These are phyloP conservation scores for Dioscorea alata DNA, from an alignment of 106 monocot species.

Conservation along the genomic window DNA sequence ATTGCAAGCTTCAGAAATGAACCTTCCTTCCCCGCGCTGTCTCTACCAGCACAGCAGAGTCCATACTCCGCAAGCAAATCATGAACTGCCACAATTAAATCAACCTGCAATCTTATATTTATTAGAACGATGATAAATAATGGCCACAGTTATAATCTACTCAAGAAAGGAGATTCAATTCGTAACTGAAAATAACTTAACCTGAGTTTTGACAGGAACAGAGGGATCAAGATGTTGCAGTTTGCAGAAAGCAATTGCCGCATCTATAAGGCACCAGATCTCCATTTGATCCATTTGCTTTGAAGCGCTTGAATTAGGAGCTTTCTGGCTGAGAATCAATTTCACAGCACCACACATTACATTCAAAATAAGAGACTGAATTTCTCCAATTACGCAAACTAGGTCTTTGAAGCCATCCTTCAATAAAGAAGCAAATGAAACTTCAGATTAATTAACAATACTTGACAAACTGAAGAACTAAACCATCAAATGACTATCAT, in stretches of 20 bases:
- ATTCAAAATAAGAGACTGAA: constrained; percentile 64
- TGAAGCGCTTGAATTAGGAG: constrained; percentile 17
- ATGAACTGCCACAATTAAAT: constrained; percentile 81
- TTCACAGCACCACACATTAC: constrained; percentile 52
- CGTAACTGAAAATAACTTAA: constrained; percentile 11
- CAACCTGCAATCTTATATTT: constrained; percentile 42
- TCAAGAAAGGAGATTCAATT: not conserved
- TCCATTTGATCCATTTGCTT: constrained; percentile 54
- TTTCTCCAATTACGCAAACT: constrained; percentile 44
- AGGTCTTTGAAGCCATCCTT: constrained; percentile 35
- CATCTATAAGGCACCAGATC: constrained; percentile 65
- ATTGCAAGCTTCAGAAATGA: constrained; percentile 92
- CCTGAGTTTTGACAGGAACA: constrained; percentile 73
- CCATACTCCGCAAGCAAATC: constrained; percentile 97
- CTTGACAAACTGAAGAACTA: not conserved
- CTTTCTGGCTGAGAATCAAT: constrained; percentile 35
- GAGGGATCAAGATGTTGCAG: constrained; percentile 81
- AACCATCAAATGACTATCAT: not conserved
- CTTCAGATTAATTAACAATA: not conserved
- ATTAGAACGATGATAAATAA: not conserved
- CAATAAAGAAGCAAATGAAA: constrained; percentile 1
- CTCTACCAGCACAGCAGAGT: constrained; percentile 92
- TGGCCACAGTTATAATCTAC: not conserved
- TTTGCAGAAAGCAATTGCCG: constrained; percentile 83
- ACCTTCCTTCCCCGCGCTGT: constrained; percentile 81